Evolutionary conservation across 176 grass and related monocot genomes (phyloP), one percentile per base, ranked within the genome.

Genomic region (Aegilops speltoides): DNA sequence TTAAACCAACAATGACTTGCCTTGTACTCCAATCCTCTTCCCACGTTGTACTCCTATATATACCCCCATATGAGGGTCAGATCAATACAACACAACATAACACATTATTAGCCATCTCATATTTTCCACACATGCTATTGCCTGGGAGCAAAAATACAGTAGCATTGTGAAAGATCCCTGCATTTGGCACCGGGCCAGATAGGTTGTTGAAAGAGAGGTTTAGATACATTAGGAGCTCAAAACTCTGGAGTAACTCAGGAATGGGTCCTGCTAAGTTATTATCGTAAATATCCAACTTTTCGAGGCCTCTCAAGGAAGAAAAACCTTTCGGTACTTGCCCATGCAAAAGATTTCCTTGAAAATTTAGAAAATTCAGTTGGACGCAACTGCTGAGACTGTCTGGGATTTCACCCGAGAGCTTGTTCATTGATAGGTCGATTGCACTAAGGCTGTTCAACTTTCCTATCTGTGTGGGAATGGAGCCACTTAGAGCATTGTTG

Each of bases 151-250:
- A 71, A 2, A 67, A 1, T 36, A 85, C 9, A 54, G 50, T 26
- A 12, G 61, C 13, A 65, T 54, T 54, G 50, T 0, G 0, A 9
- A 76, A 76, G 45, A 76, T 54, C 3, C 45, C 8, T 28, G 2
- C 19, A 31, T 76, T 50, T 32, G 73, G 25, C 15, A 76, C 43
- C 0, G 3, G 15, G 31, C 43, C 45, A 31, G 45, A 76, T 52
- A 76, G 45, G 45, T 54, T 52, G 43, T 76, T 76, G 25, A 76
- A 52, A 10, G 73, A 76, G 28, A 76, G 16, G 15, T 76, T 76
- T 17, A 76, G 43, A 48, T 76, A 9, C 1, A 3, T 76, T 13
- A 76, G 24, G 9, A 29, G 3, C 23, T 76, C 5, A 45, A 31
- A 19, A 26, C 43, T 76, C 24, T 29, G 41, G 8, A 52, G 73